Evolutionary conservation across 176 grass and related monocot genomes (phyloP).

Genomic region (Carex myosuroides): DNA sequence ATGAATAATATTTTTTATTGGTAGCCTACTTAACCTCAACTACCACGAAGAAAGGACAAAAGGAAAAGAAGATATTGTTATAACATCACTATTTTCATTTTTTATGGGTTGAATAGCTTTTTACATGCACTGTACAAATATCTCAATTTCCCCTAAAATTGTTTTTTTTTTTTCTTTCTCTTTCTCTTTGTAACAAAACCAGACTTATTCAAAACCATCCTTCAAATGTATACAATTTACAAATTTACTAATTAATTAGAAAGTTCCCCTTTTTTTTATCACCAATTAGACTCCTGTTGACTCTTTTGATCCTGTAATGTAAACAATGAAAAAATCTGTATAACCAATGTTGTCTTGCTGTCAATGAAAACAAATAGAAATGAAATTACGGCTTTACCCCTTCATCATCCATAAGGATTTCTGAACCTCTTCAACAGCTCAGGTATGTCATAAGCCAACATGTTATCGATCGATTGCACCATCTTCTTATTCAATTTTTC

Average conservation of each 20-base stretch:
- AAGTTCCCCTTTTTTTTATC: background rate
- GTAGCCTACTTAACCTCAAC: background rate
- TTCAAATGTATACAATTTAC: background rate
- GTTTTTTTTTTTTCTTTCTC: background rate
- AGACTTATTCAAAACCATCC: background rate
- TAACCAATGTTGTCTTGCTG: background rate
- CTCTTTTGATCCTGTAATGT: constrained; percentile 53
- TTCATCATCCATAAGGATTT: constrained; percentile 63
- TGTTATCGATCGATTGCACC: constrained; percentile 70
- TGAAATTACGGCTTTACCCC: background rate
- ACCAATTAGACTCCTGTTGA: background rate
- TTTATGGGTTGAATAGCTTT: background rate
- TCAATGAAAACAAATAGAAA: background rate
- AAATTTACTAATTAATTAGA: background rate
- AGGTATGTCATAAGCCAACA: constrained; percentile 72
- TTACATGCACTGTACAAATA: background rate
- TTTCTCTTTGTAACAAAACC: background rate
- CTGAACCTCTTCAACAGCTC: constrained; percentile 82
- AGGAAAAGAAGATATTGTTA: background rate
- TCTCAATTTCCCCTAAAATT: background rate
- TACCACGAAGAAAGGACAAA: background rate
- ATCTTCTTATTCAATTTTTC: constrained; percentile 69
- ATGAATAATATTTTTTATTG: background rate
- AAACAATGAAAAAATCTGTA: background rate
- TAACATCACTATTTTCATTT: background rate